Base-by-base conservation (phyloP, 257 asterid species). In the Nicotiana tomentosiformis region DNA sequence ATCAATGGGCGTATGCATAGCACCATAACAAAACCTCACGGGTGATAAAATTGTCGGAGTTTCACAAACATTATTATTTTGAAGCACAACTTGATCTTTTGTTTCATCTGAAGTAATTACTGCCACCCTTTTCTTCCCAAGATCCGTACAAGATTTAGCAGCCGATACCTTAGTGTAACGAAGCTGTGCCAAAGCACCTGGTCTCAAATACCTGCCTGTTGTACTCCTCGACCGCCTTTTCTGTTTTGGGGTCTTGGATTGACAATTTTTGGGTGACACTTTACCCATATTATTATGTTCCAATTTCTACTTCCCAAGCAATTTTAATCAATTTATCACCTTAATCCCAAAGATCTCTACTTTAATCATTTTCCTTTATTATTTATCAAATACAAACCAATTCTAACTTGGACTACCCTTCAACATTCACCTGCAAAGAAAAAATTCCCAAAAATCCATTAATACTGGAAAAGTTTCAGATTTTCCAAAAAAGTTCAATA, bases 121-220 rank as follows among this genome's bases (percentile, higher is more conserved):
- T 3, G 93, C 98, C 46, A 94, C 92, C 84, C 98, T 90, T 87
- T 94, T 93, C 92, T 91, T 94, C 84, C 94, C 98, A 29, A 94
- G 88, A 89, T 93, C 95, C 5, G 93, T 90, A 87, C 98, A 96
- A 29, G 97, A 86, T 79, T 96, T 94, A 12, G 97, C 86, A 77
- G 95, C 90, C 11, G 90, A 86, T 5, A 91, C 94, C 93, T 89
- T 92, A 82, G 78, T 92, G 86, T 91, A 86, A 7, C 98, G 96
- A 30, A 93, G 88, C 91, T 90, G 99, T 18, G 97, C 98, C 35
- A 94, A 95, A 51, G 97, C 97, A 77, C 98, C 99, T 3, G 98
- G 99, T 84, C 87, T 93, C 90, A 94, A 82, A 83, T 90, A 93
- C 90, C 90, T 94, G 55, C 78, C 88, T 62, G 86, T 87, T 7